Base-by-base conservation (phyloP, 2,329 filamentous ascomycete species). In the Fusarium neocosmosporiellum region DNA sequence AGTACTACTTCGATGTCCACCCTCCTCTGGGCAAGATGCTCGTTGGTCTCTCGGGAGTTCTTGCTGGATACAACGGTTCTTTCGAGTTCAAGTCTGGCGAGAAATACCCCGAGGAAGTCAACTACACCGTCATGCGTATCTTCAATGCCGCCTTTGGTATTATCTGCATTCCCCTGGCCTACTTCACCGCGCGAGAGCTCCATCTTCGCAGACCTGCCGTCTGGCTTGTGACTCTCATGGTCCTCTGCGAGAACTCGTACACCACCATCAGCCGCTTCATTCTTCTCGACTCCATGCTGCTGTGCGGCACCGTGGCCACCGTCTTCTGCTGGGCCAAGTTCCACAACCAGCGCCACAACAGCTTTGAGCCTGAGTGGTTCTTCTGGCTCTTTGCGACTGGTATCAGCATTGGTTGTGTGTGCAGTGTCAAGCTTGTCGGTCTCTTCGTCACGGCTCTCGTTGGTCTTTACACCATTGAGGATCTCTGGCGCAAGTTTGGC, bases 41-140 rank as follows among this genome's bases (percentile, higher is more conserved):
- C 65, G 96, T 99, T 77, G 96, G 96, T 71, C 89, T 99, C 59
- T 98, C 96, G 8, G 96, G 96, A 81, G 97, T 97, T 80, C 88
- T 99, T 70, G 97, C 96, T 75, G 96, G 96, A 75, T 99, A 99
- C 88, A 99, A 99, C 86, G 96, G 96, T 66, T 97, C 96, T 5
- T 99, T 99, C 84, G 96, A 99, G 81, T 99, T 99, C 89, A 99
- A 99, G 84, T 98, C 96, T 62, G 96, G 96, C 81, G 96, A 98
- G 80, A 95, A 90, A 63, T 99, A 99, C 82, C 96, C 96, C 13
- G 90, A 92, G 76, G 94, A 98, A 79, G 88, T 99, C 80, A 93
- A 99, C 87, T 99, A 97, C 83, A 97, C 95, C 77, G 98, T 98
- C 81, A 99, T 99, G 97, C 94, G 96, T 77, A 89, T 96, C 70